A percentile compares a stretch with the other conserved stretches of the same genome.
Conservation (phyloP, 306 rosid species). For the Rosa persica region DNA sequence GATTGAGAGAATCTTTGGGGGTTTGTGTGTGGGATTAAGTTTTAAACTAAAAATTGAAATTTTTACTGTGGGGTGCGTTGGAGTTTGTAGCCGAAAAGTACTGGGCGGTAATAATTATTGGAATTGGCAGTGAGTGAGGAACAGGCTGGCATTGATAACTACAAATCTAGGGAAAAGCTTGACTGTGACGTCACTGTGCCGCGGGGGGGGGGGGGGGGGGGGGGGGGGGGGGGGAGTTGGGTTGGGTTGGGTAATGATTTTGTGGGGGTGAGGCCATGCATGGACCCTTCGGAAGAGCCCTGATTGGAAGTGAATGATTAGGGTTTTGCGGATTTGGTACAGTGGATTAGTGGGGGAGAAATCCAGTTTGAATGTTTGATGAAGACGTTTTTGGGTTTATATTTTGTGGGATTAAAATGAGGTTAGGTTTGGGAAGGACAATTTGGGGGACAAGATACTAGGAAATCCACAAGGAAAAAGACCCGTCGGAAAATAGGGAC, state of each 20-base stretch:
- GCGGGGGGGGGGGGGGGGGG: too few relatives aligned
- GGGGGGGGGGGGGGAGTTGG: too few relatives aligned
- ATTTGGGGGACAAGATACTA: background rate
- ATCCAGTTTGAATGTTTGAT: background rate
- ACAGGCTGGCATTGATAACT: slow-evolving; percentile 2
- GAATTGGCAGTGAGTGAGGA: background rate
- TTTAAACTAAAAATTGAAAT: background rate
- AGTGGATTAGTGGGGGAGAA: background rate
- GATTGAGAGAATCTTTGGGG: slow-evolving; percentile 61
- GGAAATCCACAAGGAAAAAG: background rate
- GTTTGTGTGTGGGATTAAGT: slow-evolving; percentile 17
- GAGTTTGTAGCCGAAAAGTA: background rate
- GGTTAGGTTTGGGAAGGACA: background rate
- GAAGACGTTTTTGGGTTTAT: background rate
- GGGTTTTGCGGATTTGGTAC: background rate
- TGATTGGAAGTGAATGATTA: background rate
- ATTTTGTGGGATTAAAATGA: background rate
- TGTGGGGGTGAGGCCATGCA: background rate
- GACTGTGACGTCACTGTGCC: background rate
- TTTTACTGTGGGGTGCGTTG: background rate
- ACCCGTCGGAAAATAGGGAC: background rate
- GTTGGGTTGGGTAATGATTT: background rate
- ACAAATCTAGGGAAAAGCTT: background rate
- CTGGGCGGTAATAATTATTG: background rate
- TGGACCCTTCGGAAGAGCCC: background rate